Evolutionary conservation across 2,329 filamentous ascomycete genomes (phyloP).

Genomic region (Ophiostoma sp.): DNA sequence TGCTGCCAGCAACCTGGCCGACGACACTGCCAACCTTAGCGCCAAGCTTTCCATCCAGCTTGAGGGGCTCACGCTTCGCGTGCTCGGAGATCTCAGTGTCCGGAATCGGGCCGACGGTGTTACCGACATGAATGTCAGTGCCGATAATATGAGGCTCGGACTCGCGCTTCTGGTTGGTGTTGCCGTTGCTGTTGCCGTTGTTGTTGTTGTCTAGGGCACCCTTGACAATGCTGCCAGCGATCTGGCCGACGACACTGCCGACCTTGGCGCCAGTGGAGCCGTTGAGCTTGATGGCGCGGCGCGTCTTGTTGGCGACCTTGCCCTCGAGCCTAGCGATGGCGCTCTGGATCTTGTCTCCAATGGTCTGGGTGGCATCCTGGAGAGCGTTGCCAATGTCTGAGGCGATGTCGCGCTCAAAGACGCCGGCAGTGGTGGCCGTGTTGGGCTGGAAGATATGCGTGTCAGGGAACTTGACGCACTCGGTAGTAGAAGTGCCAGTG

Average conservation of each 20-base stretch:
- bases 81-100: background rate
- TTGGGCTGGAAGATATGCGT: background rate
- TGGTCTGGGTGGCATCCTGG: background rate
- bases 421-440: background rate
- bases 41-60: background rate
- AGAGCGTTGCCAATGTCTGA: background rate
- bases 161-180: background rate
- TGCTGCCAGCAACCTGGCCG: background rate
- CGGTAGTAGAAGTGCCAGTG: background rate
- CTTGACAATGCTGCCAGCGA: background rate
- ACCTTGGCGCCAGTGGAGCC: background rate
- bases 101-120: background rate
- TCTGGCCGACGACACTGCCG: background rate
- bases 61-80: background rate
- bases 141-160: background rate
- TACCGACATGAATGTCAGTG: background rate
- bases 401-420: background rate
- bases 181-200: no score
- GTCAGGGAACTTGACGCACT: background rate
- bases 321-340: background rate
- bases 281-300: background rate
- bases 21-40: background rate
- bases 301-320: slow-evolving; percentile 3
- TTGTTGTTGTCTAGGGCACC: no score
- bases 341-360: background rate